Evolutionary conservation across 345 rosid genomes (phyloP), one percentile per base, ranked within the genome.

Genomic region (Brassica incana): DNA sequence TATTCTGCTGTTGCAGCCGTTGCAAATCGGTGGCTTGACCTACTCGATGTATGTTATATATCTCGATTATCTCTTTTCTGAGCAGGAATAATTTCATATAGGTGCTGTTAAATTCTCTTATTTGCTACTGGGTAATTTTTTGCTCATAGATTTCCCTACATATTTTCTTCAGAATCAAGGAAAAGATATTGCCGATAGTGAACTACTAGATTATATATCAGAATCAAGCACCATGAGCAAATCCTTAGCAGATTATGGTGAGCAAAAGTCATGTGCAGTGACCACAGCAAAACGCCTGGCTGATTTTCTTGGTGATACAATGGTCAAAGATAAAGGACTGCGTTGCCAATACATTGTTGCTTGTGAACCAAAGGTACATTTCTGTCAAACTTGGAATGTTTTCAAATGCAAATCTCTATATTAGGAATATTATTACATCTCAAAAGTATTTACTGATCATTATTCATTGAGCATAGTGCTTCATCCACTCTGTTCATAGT

Each of bases 201-300:
- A 95, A 85, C 85, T 95, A 87, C 81, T 95, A 70, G 99, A 92
- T 83, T 95, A 91, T 82, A 92, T 95, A 84, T 92, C 99, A 65
- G 99, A 95, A 84, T 95, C 99, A 67, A 95, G 99, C 87, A 95
- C 99, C 82, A 92, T 95, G 99, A 95, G 99, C 92, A 95, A 91
- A 83, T 92, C 99, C 29, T 84, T 95, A 82, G 91, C 85, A n/a
- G 99, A 95, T 60, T 95, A 95, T 77, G 99, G 99, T 73, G 87
- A 83, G 50, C 98, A 95, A 75, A 95, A 92, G 85, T 95, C 99
- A 71, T 95, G 98, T 90, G 97, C 98, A 72, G 95, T 95, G 82
- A 95, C 99, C 71, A 95, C 99, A 45, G 99, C 99, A 68, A 91
- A 84, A 77, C 99, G 99, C 69, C 88, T 95, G 72, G 91, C 98